Conservation (phyloP, 129 eudicot genomes). For the Centrapalus pauciflorus region DNA sequence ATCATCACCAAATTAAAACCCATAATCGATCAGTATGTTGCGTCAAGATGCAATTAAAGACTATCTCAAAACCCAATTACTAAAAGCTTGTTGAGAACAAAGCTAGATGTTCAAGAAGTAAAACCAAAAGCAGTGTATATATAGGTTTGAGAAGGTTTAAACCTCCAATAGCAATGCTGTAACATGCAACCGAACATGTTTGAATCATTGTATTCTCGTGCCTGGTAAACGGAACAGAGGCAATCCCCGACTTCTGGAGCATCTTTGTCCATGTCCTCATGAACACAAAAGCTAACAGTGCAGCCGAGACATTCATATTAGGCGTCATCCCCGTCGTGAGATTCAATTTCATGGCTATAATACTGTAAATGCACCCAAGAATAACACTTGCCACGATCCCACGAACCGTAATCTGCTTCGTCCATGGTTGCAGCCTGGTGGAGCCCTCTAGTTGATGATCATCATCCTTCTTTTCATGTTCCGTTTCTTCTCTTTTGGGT, state of each 20-base stretch:
- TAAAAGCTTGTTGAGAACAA: no score
- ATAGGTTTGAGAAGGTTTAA: background rate
- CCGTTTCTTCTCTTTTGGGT: constrained; percentile 22
- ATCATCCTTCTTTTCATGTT: constrained; percentile 22
- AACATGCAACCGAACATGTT: constrained; percentile 81
- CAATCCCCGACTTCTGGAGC: constrained; percentile 45
- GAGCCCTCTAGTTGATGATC: constrained; percentile 14
- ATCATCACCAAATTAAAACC: constrained; percentile 4
- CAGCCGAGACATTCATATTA: constrained; percentile 75
- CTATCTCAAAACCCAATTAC: background rate
- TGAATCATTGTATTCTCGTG: constrained; percentile 92
- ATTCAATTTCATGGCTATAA: constrained; percentile 73
- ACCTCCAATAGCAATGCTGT: constrained; percentile 78
- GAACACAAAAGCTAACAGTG: constrained; percentile 73
- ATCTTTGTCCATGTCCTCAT: constrained; percentile 69
- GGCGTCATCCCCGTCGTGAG: constrained; percentile 80
- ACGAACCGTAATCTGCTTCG: constrained; percentile 56
- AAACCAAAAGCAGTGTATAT: no score
- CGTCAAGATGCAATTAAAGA: background rate
- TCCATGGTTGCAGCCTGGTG: constrained; percentile 64
- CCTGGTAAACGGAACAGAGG: constrained; percentile 56
- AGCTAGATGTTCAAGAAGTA: no score
- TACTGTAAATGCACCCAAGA: constrained; percentile 60
- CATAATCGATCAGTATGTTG: background rate
- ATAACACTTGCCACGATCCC: constrained; percentile 53